Conservation (phyloP, 1,284 basidiomycete genomes). For the Trichosporon inkin region DNA sequence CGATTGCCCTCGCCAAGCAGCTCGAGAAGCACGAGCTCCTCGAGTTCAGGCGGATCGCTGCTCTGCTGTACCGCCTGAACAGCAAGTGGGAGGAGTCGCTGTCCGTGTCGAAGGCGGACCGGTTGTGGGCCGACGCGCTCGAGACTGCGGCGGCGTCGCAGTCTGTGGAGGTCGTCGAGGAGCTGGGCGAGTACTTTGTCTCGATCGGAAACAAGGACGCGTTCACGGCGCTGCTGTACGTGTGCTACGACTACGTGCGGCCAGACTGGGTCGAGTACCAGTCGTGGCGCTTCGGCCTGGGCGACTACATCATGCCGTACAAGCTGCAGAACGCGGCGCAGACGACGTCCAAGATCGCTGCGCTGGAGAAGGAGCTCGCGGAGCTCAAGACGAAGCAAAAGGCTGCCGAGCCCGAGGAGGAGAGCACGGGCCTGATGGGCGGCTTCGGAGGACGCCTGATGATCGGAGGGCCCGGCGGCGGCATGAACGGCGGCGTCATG, state of each 20-base stretch:
- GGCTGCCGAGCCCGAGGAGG: conserved; percentile 36
- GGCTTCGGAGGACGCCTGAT: conserved; percentile 48
- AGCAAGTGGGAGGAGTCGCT: conserved; percentile 90
- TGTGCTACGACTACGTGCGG: conserved; percentile 88
- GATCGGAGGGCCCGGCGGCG: conserved; percentile 41
- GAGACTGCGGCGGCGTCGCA: conserved; percentile 81
- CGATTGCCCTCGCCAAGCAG: conserved; percentile 76
- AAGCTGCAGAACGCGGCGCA: conserved; percentile 62
- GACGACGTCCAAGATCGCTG: conserved; percentile 55
- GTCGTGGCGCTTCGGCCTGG: conserved; percentile 86
- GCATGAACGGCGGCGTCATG: conserved; percentile 8
- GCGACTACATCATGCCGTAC: conserved; percentile 96
- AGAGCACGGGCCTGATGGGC: conserved; percentile 31
- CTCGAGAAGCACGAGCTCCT: conserved; percentile 87
- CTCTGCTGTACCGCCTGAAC: conserved; percentile 78
- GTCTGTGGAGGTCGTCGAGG: conserved; percentile 82
- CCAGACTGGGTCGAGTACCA: conserved; percentile 90
- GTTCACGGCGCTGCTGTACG: conserved; percentile 83
- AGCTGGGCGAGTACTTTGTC: conserved; percentile 87
- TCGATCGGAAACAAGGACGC: conserved; percentile 98
- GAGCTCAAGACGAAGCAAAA: conserved; percentile 44
- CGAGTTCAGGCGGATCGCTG: conserved; percentile 91
- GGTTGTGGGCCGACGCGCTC: conserved; percentile 91
- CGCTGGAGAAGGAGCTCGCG: conserved; percentile 48
- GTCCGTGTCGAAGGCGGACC: conserved; percentile 87